phyloP scores from a whole-genome alignment of 768 basidiomycete genomes.

The Tricholoma sp. region DNA sequence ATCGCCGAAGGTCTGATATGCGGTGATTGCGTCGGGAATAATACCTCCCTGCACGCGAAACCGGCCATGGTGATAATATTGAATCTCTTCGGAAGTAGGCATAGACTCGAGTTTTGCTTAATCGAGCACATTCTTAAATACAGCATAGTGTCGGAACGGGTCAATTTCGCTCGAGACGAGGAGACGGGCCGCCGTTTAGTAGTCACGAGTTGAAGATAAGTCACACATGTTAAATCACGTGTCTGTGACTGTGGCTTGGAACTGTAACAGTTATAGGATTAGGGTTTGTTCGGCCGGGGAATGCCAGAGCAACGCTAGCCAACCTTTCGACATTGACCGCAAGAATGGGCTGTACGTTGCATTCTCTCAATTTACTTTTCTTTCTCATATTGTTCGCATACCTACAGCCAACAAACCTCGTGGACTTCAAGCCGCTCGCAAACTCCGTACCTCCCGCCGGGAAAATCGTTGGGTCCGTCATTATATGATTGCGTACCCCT shows the following conservation, averaged over 20 bases:
- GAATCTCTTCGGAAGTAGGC: slow-evolving; percentile 19
- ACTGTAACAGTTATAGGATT: slow-evolving; percentile 38
- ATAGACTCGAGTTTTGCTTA: background rate
- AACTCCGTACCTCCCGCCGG: slow-evolving; percentile 89
- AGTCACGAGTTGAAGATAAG: too few species aligned
- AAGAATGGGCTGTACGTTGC: slow-evolving; percentile 82
- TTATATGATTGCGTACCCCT: background rate
- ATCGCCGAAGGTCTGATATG: slow-evolving; percentile 51
- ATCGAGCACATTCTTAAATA: background rate
- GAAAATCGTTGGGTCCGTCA: slow-evolving; percentile 92
- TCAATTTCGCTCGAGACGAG: background rate
- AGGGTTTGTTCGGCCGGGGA: slow-evolving; percentile 41
- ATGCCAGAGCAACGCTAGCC: slow-evolving; percentile 16
- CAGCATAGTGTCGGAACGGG: background rate
- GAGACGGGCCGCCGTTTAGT: too few species aligned
- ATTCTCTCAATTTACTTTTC: slow-evolving; percentile 3
- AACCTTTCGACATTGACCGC: slow-evolving; percentile 48
- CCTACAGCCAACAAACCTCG: slow-evolving; percentile 92
- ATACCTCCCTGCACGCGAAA: slow-evolving; percentile 47
- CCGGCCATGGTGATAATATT: slow-evolving; percentile 51
- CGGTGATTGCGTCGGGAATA: slow-evolving; percentile 52
- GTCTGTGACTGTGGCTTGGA: slow-evolving; percentile 11
- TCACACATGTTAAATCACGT: too few species aligned
- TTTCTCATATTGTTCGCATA: slow-evolving; percentile 11
- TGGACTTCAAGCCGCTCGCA: slow-evolving; percentile 98